A percentile compares a stretch with the other conserved stretches of the same genome.
Evolutionary conservation across 2,329 filamentous ascomycete species (phyloP).

Genomic region (Epichloe gansuensis): DNA sequence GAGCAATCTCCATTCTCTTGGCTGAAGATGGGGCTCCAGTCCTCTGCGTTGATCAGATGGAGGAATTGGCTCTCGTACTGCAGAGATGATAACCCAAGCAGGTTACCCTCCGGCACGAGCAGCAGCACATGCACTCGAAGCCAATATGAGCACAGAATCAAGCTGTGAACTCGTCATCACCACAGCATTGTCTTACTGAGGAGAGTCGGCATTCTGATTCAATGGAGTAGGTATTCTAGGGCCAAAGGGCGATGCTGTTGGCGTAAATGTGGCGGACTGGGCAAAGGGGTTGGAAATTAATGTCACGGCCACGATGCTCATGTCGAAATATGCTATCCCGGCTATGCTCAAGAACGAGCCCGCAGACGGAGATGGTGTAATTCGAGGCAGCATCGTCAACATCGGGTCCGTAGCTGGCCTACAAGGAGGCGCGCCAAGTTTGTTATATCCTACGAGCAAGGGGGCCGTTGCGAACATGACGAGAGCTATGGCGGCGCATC

Average conservation of each 20-base stretch:
- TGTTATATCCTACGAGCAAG: conserved; percentile 36
- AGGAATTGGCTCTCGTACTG: conserved; percentile 39
- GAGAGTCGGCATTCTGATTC: conserved; percentile 51
- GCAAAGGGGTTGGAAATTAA: conserved; percentile 46
- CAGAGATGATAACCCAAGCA: conserved; percentile 26
- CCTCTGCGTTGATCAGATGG: conserved; percentile 43
- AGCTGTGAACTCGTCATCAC: conserved; percentile 37
- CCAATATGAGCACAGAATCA: conserved; percentile 40
- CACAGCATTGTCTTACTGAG: conserved; percentile 34
- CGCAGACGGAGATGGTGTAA: conserved; percentile 18
- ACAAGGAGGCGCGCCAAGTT: conserved; percentile 30
- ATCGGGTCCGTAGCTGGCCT: conserved; percentile 49
- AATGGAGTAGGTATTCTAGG: conserved; percentile 55
- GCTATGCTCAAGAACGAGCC: conserved; percentile 41
- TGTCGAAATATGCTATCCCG: conserved; percentile 49
- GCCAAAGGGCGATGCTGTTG: conserved; percentile 44
- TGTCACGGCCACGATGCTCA: conserved; percentile 52
- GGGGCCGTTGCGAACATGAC: conserved; percentile 40
- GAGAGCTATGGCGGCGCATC: conserved; percentile 30
- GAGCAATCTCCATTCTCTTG: conserved; percentile 45
- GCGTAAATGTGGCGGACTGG: conserved; percentile 49
- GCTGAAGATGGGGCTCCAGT: conserved; percentile 46
- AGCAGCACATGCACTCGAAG: conserved; percentile 22
- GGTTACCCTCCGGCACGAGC: conserved; percentile 25
- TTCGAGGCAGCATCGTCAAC: conserved; percentile 44